phyloP scores from a whole-genome alignment of 2,329 filamentous ascomycete species.

The Arthrobotrys sphaeroides region DNA sequence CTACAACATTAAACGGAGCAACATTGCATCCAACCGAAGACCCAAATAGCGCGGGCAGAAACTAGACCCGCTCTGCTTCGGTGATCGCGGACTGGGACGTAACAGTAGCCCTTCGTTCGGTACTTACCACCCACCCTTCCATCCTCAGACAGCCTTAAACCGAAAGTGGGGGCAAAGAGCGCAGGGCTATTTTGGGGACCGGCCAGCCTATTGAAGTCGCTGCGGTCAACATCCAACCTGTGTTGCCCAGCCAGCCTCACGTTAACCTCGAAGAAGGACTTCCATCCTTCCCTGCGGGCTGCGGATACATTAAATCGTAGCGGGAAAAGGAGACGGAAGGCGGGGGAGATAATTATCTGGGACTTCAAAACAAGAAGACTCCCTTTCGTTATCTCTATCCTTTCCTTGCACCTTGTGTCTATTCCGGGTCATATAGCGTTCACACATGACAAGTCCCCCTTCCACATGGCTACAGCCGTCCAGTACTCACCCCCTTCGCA shows the following conservation, averaged over 20 bases:
- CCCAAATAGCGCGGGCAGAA: background rate
- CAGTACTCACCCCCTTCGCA: constrained; percentile 43
- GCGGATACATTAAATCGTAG: background rate
- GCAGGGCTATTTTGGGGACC: constrained; percentile 31
- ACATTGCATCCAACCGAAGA: constrained; percentile 10
- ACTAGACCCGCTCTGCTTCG: constrained; percentile 27
- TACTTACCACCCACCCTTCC: background rate
- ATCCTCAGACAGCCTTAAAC: background rate
- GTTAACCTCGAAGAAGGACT: constrained; percentile 1
- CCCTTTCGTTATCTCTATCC: background rate
- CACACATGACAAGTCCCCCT: constrained; percentile 36
- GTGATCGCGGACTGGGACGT: constrained; percentile 18
- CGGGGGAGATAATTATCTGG: constrained; percentile 1
- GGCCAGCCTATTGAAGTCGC: background rate
- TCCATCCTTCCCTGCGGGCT: background rate
- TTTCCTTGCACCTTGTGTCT: background rate
- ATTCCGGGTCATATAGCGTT: background rate
- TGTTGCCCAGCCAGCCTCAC: constrained; percentile 52
- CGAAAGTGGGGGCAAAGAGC: constrained; percentile 23
- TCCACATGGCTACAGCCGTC: constrained; percentile 53
- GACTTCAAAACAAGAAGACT: constrained; percentile 3
- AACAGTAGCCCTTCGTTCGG: background rate
- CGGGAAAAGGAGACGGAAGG: background rate
- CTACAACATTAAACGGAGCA: background rate
- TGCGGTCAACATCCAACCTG: constrained; percentile 18